Base-by-base conservation (phyloP, 129 eudicot species). In the Rutidosis leptorrhynchoides region DNA sequence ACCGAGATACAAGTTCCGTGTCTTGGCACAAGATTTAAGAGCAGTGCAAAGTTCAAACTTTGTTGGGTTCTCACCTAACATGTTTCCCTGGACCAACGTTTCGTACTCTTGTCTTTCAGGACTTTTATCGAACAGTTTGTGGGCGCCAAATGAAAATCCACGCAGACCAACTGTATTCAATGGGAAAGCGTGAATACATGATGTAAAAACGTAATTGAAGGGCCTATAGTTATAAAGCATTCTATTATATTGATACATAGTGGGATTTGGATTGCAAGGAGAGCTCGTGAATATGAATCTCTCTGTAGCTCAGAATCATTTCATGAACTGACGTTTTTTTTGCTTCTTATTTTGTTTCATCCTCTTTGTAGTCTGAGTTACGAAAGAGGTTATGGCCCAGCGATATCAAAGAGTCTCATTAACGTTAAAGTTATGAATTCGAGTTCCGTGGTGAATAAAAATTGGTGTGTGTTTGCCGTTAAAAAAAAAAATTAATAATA, bases 1-100 rank as follows among this genome's bases (percentile, higher is more conserved):
- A 63, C 84, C 84, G 25, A 79, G 73, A 40, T 40, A 57, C 9
- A 29, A 71, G 63, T 82, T 78, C 4, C 22, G 67, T 4, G 64
- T 25, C 59, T 78, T 82, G 32, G 83, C 81, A 58, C 79, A 78
- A 29, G 65, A 58, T 46, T 67, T 82, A 45, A 78, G 75, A 46
- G 73, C 67, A 30, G 69, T 24, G 58, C 83, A 82, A 7, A 82
- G 72, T 49, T 29, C 51, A 58, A 69, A 15, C 46, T 40, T 40
- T 40, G 46, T 40, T 63, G 77, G 70, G 33, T 57, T 70, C 23
- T 17, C 54, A 57, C 74, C 77, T 67, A 65, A 26, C 27, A 33
- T 22, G 29, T 53, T 56, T 25, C 53, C 72, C 0, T 43, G 33
- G 2, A 63, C 46, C 35, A 74, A 69, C 40, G 48, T 21, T 21